Conservation (phyloP, 441 rosid genomes). For the Populus hybrid region DNA sequence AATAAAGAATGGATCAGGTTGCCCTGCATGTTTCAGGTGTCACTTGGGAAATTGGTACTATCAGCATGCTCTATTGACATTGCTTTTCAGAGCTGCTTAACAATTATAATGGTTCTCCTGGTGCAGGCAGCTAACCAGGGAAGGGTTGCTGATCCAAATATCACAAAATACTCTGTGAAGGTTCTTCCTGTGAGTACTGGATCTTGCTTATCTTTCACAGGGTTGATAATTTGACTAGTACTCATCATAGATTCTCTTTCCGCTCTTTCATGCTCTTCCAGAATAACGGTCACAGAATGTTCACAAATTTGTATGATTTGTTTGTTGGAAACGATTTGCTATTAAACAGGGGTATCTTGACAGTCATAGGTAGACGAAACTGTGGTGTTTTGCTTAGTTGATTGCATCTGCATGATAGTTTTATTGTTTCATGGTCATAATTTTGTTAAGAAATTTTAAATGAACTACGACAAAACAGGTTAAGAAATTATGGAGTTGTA, state of each 20-base stretch:
- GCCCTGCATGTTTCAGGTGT: neutral
- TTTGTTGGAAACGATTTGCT: neutral
- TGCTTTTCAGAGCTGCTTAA: neutral
- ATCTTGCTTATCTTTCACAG: neutral
- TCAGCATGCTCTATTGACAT: neutral
- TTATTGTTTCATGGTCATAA: neutral
- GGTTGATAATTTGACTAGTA: neutral
- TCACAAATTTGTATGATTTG: neutral
- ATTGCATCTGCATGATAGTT: neutral
- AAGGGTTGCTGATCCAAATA: constrained; percentile 57
- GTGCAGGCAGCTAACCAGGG: constrained; percentile 65
- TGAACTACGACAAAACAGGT: neutral
- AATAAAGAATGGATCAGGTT: neutral
- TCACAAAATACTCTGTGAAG: constrained; percentile 74
- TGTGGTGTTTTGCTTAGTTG: neutral
- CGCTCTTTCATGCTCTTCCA: neutral
- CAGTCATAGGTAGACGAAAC: neutral
- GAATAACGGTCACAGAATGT: neutral
- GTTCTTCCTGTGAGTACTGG: constrained; percentile 73
- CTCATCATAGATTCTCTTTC: neutral
- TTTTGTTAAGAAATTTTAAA: neutral
- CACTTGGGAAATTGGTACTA: neutral
- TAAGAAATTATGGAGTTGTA: neutral
- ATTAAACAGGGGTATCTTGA: neutral
- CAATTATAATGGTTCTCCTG: constrained; percentile 6